Conservation (phyloP, 176 grass and related monocot genomes). For the maize (Zea mays) region DNA sequence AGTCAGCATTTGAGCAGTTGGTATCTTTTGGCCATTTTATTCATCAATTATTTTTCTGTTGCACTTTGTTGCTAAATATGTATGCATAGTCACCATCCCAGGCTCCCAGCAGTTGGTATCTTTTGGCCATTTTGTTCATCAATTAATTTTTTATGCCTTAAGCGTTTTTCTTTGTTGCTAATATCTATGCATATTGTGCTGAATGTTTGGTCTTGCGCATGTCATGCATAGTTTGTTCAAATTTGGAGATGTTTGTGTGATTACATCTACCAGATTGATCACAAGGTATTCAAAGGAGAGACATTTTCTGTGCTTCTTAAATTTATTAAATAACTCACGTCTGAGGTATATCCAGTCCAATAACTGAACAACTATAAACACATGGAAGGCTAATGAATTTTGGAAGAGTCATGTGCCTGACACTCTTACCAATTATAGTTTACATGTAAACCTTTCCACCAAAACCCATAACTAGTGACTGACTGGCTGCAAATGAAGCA, state of each 20-base stretch:
- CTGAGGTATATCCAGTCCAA: neutral
- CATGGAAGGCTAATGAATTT: neutral
- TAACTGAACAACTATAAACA: neutral
- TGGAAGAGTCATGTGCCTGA: neutral
- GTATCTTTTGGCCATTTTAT: neutral
- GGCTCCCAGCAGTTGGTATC: neutral
- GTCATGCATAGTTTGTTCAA: neutral
- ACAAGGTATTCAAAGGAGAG: neutral
- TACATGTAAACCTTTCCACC: neutral
- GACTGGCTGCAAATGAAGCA: neutral
- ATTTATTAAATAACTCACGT: neutral
- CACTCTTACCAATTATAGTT: neutral
- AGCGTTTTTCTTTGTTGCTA: neutral
- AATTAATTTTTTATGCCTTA: neutral
- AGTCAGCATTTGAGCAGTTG: neutral
- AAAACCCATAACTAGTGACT: neutral
- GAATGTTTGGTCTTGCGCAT: neutral
- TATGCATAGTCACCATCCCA: neutral
- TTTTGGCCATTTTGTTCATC: neutral
- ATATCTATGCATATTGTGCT: slow-evolving; percentile 1
- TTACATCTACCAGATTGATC: slow-evolving; percentile 11
- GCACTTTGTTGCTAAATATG: slow-evolving; percentile 9
- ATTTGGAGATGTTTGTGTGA: neutral
- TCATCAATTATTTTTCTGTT: slow-evolving; percentile 5
- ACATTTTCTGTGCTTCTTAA: neutral